Evolutionary conservation across 1,284 basidiomycete species (phyloP), one percentile per base, ranked within the genome.

Genomic region (Pisolithus thermaeus): DNA sequence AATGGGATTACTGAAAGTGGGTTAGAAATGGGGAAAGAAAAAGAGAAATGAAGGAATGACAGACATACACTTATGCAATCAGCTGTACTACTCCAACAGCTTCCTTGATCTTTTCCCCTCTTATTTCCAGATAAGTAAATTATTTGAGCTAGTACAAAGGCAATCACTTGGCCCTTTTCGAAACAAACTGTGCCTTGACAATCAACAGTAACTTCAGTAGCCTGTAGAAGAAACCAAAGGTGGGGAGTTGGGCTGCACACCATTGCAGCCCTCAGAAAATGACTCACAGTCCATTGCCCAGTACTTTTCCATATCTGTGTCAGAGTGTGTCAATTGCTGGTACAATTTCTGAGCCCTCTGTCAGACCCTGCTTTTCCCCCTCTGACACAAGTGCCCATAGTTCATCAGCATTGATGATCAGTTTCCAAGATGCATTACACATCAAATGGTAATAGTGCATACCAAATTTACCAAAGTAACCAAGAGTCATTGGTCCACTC

Each of bases 381-480:
- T 73, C 80, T 37, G 90, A 88, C 38, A 92, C 84, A 64, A 91
- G 81, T 54, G 78, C 75, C 89, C 88, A 91, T 51, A 91, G 80
- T 76, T 92, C 94, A 83, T 97, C 94, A 70, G 97, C 82, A 80
- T 99, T 99, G 85, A 99, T 90, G 66, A 87, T 90, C 32, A 95
- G 94, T 61, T 87, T 81, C 92, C 90, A 94, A 75, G 84, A 80
- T 64, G 80, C 74, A 77, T 97, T 97, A 75, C 87, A 86, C 56
- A 92, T 95, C 59, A 93, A 75, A 75, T 99, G 96, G 92, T 89
- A 99, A 77, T 90, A 87, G 68, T 97, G 86, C 95, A 98, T 98
- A 92, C 92, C 92, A 69, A 95, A 92, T 78, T 97, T 97, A 80
- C 93, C 93, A 73, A 96, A 97, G 90, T 97, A 97, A 90, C 93